A percentile compares a stretch with the other conserved stretches of the same genome.
Evolutionary conservation across 352 stramenopile genomes (phyloP).

Genomic region (Phytopythium oedochilum): DNA sequence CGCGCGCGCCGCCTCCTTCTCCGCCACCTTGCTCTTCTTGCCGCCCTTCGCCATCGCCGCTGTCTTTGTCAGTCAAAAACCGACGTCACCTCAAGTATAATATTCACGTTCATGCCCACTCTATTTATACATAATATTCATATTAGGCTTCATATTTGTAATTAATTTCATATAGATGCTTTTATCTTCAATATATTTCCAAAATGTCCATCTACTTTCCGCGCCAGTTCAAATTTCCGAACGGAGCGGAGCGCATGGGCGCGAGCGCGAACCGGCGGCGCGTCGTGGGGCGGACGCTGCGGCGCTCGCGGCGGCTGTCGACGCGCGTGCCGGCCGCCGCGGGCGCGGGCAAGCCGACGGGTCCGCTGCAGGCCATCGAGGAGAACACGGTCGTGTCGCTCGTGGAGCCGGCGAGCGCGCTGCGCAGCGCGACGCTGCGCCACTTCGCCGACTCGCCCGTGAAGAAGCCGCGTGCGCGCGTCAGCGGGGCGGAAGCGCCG

Average conservation of each 20-base stretch:
- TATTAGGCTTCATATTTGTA: too few relatives aligned
- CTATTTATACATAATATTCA: too few relatives aligned
- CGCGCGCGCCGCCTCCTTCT: background rate
- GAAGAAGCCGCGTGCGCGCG: conserved; percentile 8
- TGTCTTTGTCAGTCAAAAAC: background rate
- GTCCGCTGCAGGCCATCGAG: conserved; percentile 42
- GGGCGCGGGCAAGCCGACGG: conserved; percentile 6
- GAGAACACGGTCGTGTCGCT: conserved; percentile 65
- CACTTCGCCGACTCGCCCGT: conserved; percentile 24
- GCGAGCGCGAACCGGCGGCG: conserved; percentile 22
- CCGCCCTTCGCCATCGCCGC: conserved; percentile 4
- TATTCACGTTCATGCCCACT: too few relatives aligned
- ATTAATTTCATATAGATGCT: too few relatives aligned
- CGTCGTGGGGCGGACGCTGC: conserved; percentile 36
- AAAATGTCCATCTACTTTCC: background rate
- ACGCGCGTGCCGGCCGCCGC: conserved; percentile 11
- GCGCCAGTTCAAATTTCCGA: conserved; percentile 21
- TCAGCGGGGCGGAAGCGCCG: background rate
- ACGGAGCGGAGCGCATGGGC: conserved; percentile 18
- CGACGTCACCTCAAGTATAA: too few relatives aligned
- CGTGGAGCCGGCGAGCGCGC: conserved; percentile 13
- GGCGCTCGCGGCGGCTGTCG: conserved; percentile 22
- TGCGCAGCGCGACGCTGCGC: conserved; percentile 14
- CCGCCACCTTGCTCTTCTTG: conserved; percentile 2
- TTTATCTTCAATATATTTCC: background rate